phyloP scores from a whole-genome alignment of 169 alveolate genomes.

The Eimeria maxima region DNA sequence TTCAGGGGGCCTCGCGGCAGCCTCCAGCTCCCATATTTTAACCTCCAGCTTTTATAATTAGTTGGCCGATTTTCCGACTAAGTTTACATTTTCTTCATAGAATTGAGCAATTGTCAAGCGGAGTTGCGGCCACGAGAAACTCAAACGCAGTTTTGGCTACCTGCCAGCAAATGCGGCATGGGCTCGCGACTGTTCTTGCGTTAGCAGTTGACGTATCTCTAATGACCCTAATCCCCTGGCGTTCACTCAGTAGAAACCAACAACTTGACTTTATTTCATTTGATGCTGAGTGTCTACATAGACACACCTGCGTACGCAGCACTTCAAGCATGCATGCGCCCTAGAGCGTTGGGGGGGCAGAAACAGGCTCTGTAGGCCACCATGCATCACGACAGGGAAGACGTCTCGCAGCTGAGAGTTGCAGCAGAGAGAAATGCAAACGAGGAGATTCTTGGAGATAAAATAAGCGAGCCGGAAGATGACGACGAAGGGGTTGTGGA shows the following conservation, averaged over 20 bases:
- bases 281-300: too few relatives aligned
- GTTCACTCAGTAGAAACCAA: too few relatives aligned
- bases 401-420: constrained; percentile 48
- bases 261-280: too few relatives aligned
- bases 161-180: background rate
- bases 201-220: too few relatives aligned
- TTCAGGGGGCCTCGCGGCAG: background rate
- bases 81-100: background rate
- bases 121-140: background rate
- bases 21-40: background rate
- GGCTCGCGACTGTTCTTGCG: too few relatives aligned
- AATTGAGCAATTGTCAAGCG: background rate
- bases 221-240: too few relatives aligned
- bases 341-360: background rate
- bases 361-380: background rate
- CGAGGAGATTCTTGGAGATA: constrained; percentile 43
- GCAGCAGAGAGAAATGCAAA: constrained; percentile 1
- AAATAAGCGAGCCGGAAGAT: constrained; percentile 29
- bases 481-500: constrained; percentile 52
- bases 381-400: constrained; percentile 49
- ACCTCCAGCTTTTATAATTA: background rate
- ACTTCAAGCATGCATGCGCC: background rate
- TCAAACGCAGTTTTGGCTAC: background rate
- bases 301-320: background rate
- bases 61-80: too few relatives aligned